Conservation (phyloP, 1,284 basidiomycete species). For the Heterobasidion irregulare region DNA sequence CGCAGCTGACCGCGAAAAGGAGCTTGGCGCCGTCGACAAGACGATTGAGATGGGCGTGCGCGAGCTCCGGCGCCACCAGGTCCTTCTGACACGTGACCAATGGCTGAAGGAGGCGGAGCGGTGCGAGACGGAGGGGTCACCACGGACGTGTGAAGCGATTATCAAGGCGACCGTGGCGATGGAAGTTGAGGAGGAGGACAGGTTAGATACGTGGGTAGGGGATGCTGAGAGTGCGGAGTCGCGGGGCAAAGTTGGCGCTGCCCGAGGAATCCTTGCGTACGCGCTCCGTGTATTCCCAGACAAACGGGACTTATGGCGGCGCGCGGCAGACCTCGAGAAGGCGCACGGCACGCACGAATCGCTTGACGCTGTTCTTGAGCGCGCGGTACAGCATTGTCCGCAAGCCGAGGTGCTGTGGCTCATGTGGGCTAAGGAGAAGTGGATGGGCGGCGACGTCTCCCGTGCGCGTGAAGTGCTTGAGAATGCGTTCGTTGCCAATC, state of each 20-base stretch:
- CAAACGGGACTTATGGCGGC: slow-evolving; percentile 75
- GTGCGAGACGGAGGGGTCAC: slow-evolving; percentile 83
- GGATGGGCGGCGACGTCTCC: slow-evolving; percentile 82
- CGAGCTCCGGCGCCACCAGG: slow-evolving; percentile 76
- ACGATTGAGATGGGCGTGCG: slow-evolving; percentile 82
- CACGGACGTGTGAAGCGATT: slow-evolving; percentile 88
- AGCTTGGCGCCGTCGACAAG: slow-evolving; percentile 73
- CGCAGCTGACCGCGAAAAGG: slow-evolving; percentile 46
- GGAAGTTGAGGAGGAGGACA: slow-evolving; percentile 93
- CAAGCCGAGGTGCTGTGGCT: slow-evolving; percentile 96
- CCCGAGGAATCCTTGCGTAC: slow-evolving; percentile 84
- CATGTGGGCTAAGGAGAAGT: slow-evolving; percentile 95
- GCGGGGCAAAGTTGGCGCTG: slow-evolving; percentile 73
- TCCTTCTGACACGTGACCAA: slow-evolving; percentile 86
- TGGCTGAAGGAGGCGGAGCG: slow-evolving; percentile 95
- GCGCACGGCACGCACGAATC: slow-evolving; percentile 78
- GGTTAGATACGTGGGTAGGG: slow-evolving; percentile 83
- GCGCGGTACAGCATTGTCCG: slow-evolving; percentile 85
- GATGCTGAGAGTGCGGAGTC: slow-evolving; percentile 83
- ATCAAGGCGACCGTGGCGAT: slow-evolving; percentile 92
- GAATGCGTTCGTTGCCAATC: slow-evolving; percentile 89
- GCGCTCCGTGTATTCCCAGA: slow-evolving; percentile 90
- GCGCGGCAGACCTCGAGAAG: slow-evolving; percentile 90
- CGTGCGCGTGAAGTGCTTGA: slow-evolving; percentile 84
- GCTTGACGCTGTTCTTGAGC: slow-evolving; percentile 74